Conservation (phyloP, 768 basidiomycete species). For the Mycena metata region DNA sequence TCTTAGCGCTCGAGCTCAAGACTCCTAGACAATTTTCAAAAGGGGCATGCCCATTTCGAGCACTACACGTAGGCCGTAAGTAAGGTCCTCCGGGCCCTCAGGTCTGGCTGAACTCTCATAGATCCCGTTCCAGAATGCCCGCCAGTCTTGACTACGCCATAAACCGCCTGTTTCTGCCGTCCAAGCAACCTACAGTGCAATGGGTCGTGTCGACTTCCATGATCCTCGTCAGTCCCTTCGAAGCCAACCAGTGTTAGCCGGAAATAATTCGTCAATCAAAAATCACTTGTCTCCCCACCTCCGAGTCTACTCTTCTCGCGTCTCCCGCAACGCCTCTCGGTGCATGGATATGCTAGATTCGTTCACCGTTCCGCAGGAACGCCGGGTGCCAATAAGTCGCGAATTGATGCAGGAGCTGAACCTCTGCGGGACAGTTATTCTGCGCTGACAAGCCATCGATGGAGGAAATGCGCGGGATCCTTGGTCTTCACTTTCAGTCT, state of each 20-base stretch:
- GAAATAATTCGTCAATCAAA: slow-evolving; percentile 19
- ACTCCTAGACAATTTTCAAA: too few relatives aligned
- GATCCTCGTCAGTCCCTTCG: slow-evolving; percentile 23
- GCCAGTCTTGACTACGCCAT: slow-evolving; percentile 48
- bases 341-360: slow-evolving; percentile 16
- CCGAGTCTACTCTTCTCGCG: slow-evolving; percentile 18
- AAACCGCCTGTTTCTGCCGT: slow-evolving; percentile 60
- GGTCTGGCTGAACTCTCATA: too few relatives aligned
- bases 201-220: slow-evolving; percentile 26
- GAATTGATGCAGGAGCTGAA: slow-evolving; percentile 21
- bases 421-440: slow-evolving; percentile 29
- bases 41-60: too few relatives aligned
- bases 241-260: slow-evolving; percentile 25
- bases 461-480: slow-evolving; percentile 22
- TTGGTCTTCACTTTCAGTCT: slow-evolving; percentile 18
- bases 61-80: too few relatives aligned
- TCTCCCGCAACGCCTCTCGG: slow-evolving; percentile 15
- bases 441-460: slow-evolving; percentile 14
- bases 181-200: slow-evolving; percentile 51
- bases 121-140: too few relatives aligned
- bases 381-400: neutral
- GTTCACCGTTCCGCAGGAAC: slow-evolving; percentile 18
- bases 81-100: too few relatives aligned
- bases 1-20: too few relatives aligned
- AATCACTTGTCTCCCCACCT: slow-evolving; percentile 17